Percentiles rank a stretch among this genome's conserved stretches.
phyloP scores from a whole-genome alignment of 768 basidiomycete species.

The Mycena kentingensis region DNA sequence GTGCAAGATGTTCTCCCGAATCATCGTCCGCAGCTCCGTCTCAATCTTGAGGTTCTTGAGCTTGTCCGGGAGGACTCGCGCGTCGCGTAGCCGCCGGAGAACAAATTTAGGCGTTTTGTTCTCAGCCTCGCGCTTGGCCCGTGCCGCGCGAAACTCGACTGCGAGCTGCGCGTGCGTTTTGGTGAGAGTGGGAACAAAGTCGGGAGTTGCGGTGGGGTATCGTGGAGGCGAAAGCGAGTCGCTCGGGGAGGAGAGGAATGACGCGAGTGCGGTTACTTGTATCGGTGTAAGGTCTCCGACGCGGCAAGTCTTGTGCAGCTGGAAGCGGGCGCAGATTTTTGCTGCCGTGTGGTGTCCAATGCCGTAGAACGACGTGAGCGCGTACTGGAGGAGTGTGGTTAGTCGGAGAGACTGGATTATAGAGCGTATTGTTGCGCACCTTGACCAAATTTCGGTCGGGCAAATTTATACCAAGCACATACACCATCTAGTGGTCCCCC shows the following conservation, averaged over 20 bases:
- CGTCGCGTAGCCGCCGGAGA: constrained; percentile 15
- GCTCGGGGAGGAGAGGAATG: constrained; percentile 88
- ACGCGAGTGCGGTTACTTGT: constrained; percentile 90
- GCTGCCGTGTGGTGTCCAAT: constrained; percentile 74
- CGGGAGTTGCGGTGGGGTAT: constrained; percentile 62
- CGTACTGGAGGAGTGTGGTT: constrained; percentile 66
- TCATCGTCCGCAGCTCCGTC: constrained; percentile 77
- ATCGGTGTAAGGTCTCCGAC: constrained; percentile 80
- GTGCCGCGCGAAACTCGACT: constrained; percentile 38
- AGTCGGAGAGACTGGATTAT: neutral
- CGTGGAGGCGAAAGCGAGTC: constrained; percentile 69
- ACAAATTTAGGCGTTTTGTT: constrained; percentile 28
- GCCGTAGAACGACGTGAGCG: constrained; percentile 89
- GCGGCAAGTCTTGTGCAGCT: constrained; percentile 84
- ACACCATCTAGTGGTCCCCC: constrained; percentile 57
- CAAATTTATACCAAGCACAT: constrained; percentile 83
- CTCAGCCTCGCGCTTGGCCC: constrained; percentile 35
- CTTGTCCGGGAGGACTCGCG: constrained; percentile 48
- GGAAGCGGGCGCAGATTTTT: constrained; percentile 87
- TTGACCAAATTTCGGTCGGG: constrained; percentile 75
- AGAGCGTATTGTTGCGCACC: constrained; percentile 49
- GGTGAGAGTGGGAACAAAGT: constrained; percentile 52
- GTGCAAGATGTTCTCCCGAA: constrained; percentile 91
- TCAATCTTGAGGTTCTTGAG: constrained; percentile 82
- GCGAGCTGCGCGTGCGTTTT: constrained; percentile 42